These are phyloP conservation scores for Trichomonascaceae sp. DNA, from an alignment of 1,139 yeast genomes.

Conservation along the genomic window DNA sequence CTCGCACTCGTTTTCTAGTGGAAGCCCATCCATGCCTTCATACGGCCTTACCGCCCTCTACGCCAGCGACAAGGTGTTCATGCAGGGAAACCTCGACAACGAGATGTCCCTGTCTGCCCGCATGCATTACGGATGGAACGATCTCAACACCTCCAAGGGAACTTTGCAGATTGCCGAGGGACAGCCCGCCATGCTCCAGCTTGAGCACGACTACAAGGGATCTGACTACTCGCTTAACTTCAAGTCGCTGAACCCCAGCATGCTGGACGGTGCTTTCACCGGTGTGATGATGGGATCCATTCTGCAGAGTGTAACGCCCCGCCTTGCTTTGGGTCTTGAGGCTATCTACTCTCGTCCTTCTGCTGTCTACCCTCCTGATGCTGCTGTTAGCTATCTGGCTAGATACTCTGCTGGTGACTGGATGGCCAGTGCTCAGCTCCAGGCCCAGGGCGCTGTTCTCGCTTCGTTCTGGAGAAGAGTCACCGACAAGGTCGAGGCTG, in stretches of 20 bases:
- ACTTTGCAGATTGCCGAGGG: conserved; percentile 80
- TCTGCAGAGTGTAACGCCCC: conserved; percentile 78
- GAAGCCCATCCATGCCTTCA: conserved; percentile 77
- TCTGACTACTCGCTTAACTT: conserved; percentile 77
- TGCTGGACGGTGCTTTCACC: conserved; percentile 59
- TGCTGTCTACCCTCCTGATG: conserved; percentile 73
- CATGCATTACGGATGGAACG: conserved; percentile 84
- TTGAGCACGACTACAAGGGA: conserved; percentile 93
- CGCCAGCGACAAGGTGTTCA: conserved; percentile 74
- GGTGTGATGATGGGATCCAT: conserved; percentile 90
- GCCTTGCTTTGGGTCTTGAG: conserved; percentile 82
- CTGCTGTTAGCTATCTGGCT: conserved; percentile 81
- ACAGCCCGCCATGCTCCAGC: conserved; percentile 89
- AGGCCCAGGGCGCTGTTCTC: conserved; percentile 81
- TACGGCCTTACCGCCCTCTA: conserved; percentile 86
- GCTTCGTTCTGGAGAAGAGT: conserved; percentile 93
- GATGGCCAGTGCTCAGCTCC: conserved; percentile 91
- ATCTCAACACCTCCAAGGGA: conserved; percentile 64
- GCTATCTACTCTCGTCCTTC: conserved; percentile 77
- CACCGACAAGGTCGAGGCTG: conserved; percentile 89
- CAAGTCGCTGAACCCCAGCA: conserved; percentile 81
- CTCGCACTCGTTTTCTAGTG: conserved; percentile 84
- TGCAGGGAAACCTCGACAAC: conserved; percentile 87
- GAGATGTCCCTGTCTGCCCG: conserved; percentile 82
- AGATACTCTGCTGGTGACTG: conserved; percentile 81